A percentile compares a stretch with the other conserved stretches of the same genome.
phyloP scores from a whole-genome alignment of 371 early-diverging fungal species.

The Mortierella sp. region DNA sequence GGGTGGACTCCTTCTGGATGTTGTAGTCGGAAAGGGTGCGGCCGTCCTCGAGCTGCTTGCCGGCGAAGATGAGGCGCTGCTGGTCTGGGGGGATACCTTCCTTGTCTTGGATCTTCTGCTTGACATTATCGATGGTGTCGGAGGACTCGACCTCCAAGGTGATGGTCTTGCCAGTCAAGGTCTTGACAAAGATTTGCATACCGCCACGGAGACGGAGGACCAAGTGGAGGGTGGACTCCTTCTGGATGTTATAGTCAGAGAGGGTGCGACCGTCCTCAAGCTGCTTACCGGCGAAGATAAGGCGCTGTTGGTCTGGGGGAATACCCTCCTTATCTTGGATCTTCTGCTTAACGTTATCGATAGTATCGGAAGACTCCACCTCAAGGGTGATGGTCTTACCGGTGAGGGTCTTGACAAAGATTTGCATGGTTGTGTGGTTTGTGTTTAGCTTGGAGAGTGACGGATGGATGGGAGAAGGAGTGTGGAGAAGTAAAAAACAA shows the following conservation, averaged over 20 bases:
- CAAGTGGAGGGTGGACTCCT: slow-evolving; percentile 77
- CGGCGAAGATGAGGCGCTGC: slow-evolving; percentile 88
- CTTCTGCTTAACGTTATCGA: slow-evolving; percentile 96
- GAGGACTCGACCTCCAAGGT: slow-evolving; percentile 98
- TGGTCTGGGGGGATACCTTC: slow-evolving; percentile 94
- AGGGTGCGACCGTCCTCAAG: slow-evolving; percentile 86
- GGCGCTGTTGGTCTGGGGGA: slow-evolving; percentile 88
- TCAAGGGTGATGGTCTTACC: slow-evolving; percentile 97
- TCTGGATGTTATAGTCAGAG: slow-evolving; percentile 75
- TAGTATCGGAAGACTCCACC: slow-evolving; percentile 96
- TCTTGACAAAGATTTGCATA: slow-evolving; percentile 98
- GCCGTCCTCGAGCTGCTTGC: slow-evolving; percentile 88
- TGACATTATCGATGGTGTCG: slow-evolving; percentile 97
- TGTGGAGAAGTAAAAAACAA: not conserved
- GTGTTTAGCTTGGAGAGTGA: not conserved
- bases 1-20: slow-evolving; percentile 85
- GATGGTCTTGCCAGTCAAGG: slow-evolving; percentile 98
- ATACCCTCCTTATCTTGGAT: slow-evolving; percentile 99
- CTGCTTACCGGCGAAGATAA: slow-evolving; percentile 90
- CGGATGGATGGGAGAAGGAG: not conserved
- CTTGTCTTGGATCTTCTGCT: slow-evolving; percentile 99
- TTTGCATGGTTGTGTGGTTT: slow-evolving; percentile 34
- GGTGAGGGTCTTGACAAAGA: slow-evolving; percentile 86
- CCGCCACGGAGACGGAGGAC: slow-evolving; percentile 87
- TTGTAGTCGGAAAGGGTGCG: slow-evolving; percentile 81